Evolutionary conservation across 257 asterid species (phyloP).

Genomic region (Echium plantagineum): DNA sequence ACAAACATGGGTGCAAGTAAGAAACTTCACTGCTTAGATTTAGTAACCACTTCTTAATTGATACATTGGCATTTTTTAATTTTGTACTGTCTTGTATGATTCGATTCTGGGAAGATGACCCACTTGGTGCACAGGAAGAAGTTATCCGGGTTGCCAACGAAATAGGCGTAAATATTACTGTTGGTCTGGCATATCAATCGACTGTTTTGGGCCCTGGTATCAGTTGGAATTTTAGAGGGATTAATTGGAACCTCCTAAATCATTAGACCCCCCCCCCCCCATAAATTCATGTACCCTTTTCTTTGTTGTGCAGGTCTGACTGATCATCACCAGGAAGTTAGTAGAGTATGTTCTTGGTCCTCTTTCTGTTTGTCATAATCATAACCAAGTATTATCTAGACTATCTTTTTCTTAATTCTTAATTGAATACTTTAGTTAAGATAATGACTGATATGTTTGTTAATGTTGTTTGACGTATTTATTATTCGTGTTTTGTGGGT

Average conservation of each 20-base stretch:
- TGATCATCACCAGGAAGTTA: slow-evolving; percentile 36
- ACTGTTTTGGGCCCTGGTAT: slow-evolving; percentile 54
- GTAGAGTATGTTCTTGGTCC: slow-evolving; percentile 61
- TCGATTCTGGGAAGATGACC: slow-evolving; percentile 42
- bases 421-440: no score
- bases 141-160: slow-evolving; percentile 52
- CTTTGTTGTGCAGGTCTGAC: slow-evolving; percentile 44
- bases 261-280: slow-evolving; percentile 2
- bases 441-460: no score
- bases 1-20: slow-evolving; percentile 98
- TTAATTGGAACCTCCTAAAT: neutral
- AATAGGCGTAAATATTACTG: slow-evolving; percentile 48
- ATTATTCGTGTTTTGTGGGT: no score
- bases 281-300: neutral
- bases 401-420: no score
- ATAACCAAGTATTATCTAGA: neutral
- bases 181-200: slow-evolving; percentile 77
- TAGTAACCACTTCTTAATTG: neutral
- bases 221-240: slow-evolving; percentile 6
- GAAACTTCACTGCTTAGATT: slow-evolving; percentile 11
- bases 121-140: slow-evolving; percentile 75
- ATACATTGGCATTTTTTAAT: neutral
- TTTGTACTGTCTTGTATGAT: slow-evolving; percentile 8
- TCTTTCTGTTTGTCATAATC: slow-evolving; percentile 16
- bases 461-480: no score